Conservation (phyloP, 2,329 filamentous ascomycete genomes). For the Aspergillus vadensis region DNA sequence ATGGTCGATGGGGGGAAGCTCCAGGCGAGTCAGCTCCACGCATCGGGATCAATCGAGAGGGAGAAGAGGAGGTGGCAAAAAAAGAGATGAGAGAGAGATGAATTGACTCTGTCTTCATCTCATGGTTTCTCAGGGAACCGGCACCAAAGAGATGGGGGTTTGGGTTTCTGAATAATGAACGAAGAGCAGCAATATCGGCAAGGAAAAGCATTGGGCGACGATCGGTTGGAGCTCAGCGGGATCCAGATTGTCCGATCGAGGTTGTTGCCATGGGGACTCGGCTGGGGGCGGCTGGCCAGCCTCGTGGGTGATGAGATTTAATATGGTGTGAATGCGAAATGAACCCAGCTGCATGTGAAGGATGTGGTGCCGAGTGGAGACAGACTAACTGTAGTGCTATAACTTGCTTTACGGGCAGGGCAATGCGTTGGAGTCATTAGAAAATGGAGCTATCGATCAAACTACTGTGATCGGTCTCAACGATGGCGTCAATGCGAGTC, state of each 20-base stretch:
- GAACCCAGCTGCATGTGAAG: background rate
- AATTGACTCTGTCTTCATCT: too few relatives aligned
- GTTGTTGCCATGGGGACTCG: conserved; percentile 27
- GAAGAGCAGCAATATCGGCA: background rate
- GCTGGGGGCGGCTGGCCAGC: conserved; percentile 17
- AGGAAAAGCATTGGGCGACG: conserved; percentile 11
- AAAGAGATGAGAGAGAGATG: too few relatives aligned
- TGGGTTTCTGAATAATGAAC: too few relatives aligned
- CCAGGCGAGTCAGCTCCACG: background rate
- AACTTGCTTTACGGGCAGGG: background rate
- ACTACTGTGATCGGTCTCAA: too few relatives aligned
- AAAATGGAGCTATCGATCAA: background rate
- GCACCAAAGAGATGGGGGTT: background rate
- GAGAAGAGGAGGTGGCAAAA: too few relatives aligned
- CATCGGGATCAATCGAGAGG: background rate
- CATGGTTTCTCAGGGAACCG: background rate
- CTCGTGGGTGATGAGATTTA: conserved; percentile 15
- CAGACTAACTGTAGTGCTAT: background rate
- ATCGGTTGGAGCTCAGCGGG: conserved; percentile 20
- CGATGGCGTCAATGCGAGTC: background rate
- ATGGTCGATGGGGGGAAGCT: background rate
- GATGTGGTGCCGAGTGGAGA: too few relatives aligned
- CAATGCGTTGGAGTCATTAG: background rate
- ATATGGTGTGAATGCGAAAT: background rate
- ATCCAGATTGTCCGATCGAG: conserved; percentile 8